These are phyloP conservation scores for Epichloe uncinata DNA, from an alignment of 2,329 filamentous ascomycete species.

Conservation along the genomic window DNA sequence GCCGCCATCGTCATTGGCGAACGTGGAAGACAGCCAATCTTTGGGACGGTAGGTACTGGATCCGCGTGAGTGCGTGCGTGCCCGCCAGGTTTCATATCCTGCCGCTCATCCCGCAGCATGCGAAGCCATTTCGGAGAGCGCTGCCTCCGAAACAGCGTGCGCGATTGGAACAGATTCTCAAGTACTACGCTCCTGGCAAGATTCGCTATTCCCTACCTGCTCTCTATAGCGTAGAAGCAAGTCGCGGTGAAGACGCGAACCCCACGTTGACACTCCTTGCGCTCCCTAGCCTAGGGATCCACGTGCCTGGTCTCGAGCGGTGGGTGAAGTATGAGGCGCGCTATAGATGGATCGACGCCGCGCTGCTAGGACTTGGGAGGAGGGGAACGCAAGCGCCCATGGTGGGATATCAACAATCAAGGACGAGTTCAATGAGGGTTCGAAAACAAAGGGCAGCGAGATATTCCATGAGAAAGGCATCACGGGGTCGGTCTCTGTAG, in stretches of 20 bases:
- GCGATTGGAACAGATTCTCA: slow-evolving; percentile 29
- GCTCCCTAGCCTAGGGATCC: slow-evolving; percentile 38
- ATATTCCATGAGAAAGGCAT: neutral
- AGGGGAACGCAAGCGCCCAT: neutral
- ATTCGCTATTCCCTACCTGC: slow-evolving; percentile 42
- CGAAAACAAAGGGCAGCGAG: neutral
- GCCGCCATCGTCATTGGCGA: slow-evolving; percentile 12
- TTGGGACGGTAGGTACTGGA: slow-evolving; percentile 52
- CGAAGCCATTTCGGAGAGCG: slow-evolving; percentile 34
- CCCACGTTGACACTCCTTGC: slow-evolving; percentile 31
- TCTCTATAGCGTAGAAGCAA: slow-evolving; percentile 32
- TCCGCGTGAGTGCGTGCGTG: slow-evolving; percentile 32
- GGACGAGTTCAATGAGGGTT: neutral
- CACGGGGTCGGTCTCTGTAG: neutral
- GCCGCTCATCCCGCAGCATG: slow-evolving; percentile 31
- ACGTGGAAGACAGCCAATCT: slow-evolving; percentile 22
- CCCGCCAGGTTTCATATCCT: slow-evolving; percentile 29
- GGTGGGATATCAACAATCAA: neutral
- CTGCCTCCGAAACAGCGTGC: slow-evolving; percentile 21
- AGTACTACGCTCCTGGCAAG: slow-evolving; percentile 39
- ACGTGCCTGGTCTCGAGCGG: slow-evolving; percentile 30
- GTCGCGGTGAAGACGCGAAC: slow-evolving; percentile 1
- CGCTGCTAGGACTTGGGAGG: slow-evolving; percentile 18
- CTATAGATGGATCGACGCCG: slow-evolving; percentile 35
- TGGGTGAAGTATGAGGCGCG: slow-evolving; percentile 37